Base-by-base conservation (phyloP, 202 grass and related monocot species). In the Cymbopogon flexuosus region DNA sequence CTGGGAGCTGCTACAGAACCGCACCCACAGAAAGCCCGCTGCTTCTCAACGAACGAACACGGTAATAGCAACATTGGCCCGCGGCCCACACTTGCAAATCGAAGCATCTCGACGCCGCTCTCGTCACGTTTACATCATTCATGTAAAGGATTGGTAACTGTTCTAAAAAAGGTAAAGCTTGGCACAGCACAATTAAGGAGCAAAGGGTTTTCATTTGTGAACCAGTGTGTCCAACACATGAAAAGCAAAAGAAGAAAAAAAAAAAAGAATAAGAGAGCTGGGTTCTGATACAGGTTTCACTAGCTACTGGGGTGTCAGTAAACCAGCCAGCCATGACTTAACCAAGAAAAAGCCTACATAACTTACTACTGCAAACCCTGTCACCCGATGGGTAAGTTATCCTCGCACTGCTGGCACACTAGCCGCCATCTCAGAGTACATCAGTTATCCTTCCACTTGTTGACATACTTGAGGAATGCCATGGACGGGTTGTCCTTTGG, bases 381-480 rank as follows among this genome's bases (percentile, higher is more conserved):
- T 33, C 23, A 43, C 66, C 22, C 8, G 33, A 37, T 72, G 37
- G 59, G 59, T 74, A 42, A 74, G 31, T 34, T 74, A 58, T 58
- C 52, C 70, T 47, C 19, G 30, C 43, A 67, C 33, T 0, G 46
- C 1, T 12, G 13, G 23, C 29, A 7, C 27, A 52, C 46, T 5
- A 13, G 13, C 4, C 18, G 16, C 2, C 16, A 73, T 10, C 15
- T 7, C 51, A 33, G 16, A n/a, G 16, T 18, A 56, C 18, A 6
- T 79, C 74, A 94, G 62, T 68, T 78, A 2, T 90, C 91, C 79
- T 87, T 97, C 93, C 93, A 97, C 78, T 84, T 97, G 76, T 97
- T 97, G 14, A 78, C 77, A 72, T 97, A 97, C 76, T 87, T 93
- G 79, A 97, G 93, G 84, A 93, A 97, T 39, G 82, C 83, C 81